A percentile compares a stretch with the other conserved stretches of the same genome.
These are phyloP conservation scores for Epicoccum nigrum DNA, from an alignment of 2,329 filamentous ascomycete genomes.

Conservation along the genomic window DNA sequence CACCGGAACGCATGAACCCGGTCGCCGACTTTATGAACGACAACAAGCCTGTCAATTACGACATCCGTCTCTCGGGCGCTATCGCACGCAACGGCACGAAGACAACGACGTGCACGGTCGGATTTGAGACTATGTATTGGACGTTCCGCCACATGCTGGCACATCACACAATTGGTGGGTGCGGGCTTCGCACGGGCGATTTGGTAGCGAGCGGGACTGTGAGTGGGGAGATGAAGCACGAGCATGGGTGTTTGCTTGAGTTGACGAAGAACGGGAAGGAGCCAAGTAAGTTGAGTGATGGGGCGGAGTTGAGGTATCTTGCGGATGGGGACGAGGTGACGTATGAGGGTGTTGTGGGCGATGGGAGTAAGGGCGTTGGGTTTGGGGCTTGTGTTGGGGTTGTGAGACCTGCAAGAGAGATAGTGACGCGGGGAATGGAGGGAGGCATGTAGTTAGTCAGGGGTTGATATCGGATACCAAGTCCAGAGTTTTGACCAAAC, in stretches of 20 bases:
- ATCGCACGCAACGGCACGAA: conserved; percentile 26
- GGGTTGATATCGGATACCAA: too few species aligned
- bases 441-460: too few species aligned
- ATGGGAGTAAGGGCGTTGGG: conserved; percentile 42
- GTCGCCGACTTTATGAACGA: conserved; percentile 37
- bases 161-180: conserved; percentile 53
- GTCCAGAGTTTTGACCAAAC: too few species aligned
- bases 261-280: conserved; percentile 46
- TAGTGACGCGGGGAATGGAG: background rate
- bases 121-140: conserved; percentile 53
- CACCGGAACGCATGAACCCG: conserved; percentile 28
- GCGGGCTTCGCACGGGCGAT: conserved; percentile 51
- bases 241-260: conserved; percentile 53
- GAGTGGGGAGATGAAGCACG: conserved; percentile 45
- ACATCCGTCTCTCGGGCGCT: conserved; percentile 30
- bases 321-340: conserved; percentile 51
- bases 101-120: conserved; percentile 37
- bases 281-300: conserved; percentile 35
- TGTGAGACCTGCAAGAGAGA: conserved; percentile 35
- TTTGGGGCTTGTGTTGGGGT: conserved; percentile 51
- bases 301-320: conserved; percentile 46
- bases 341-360: conserved; percentile 45
- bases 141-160: conserved; percentile 54
- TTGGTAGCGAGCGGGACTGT: conserved; percentile 55
- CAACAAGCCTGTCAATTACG: conserved; percentile 29